Percentiles rank a stretch among this genome's conserved stretches.
phyloP scores from a whole-genome alignment of 768 basidiomycete species.

The Mycena floridula region DNA sequence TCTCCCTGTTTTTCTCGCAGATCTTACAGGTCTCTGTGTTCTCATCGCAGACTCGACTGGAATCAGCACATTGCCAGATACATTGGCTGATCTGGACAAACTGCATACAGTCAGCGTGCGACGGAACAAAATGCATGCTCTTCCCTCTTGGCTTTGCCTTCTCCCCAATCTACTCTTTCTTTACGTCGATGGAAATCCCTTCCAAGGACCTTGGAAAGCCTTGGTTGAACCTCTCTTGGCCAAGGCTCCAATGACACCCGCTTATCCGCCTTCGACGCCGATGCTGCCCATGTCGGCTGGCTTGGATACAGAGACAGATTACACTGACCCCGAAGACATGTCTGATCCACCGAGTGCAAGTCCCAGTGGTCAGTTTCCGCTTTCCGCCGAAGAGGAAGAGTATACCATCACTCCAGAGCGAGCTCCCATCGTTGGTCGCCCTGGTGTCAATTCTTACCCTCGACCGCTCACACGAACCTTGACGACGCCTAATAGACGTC shows the following conservation, averaged over 20 bases:
- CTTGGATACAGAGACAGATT: constrained; percentile 39
- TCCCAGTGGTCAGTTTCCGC: constrained; percentile 19
- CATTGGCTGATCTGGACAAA: constrained; percentile 65
- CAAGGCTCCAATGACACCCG: constrained; percentile 51
- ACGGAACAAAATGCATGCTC: constrained; percentile 78
- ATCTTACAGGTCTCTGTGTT: constrained; percentile 73
- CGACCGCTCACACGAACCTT: constrained; percentile 62
- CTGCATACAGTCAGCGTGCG: constrained; percentile 89
- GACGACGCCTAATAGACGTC: constrained; percentile 65
- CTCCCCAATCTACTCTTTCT: constrained; percentile 81
- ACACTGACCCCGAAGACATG: constrained; percentile 50
- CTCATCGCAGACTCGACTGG: constrained; percentile 92
- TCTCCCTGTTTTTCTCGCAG: constrained; percentile 85
- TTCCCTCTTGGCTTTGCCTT: constrained; percentile 94
- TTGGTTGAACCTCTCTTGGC: constrained; percentile 80
- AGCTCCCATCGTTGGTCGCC: constrained; percentile 45
- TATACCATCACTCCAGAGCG: constrained; percentile 68
- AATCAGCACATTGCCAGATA: constrained; percentile 67
- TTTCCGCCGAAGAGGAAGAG: constrained; percentile 56
- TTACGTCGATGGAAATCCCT: constrained; percentile 93
- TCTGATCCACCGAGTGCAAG: constrained; percentile 43
- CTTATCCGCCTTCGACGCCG: constrained; percentile 63
- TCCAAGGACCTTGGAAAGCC: constrained; percentile 89
- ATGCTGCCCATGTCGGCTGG: constrained; percentile 47
- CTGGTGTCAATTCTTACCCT: constrained; percentile 15